A percentile compares a stretch with the other conserved stretches of the same genome.
Evolutionary conservation across 176 grass and related monocot species (phyloP).

Genomic region (Ensete glaucum): DNA sequence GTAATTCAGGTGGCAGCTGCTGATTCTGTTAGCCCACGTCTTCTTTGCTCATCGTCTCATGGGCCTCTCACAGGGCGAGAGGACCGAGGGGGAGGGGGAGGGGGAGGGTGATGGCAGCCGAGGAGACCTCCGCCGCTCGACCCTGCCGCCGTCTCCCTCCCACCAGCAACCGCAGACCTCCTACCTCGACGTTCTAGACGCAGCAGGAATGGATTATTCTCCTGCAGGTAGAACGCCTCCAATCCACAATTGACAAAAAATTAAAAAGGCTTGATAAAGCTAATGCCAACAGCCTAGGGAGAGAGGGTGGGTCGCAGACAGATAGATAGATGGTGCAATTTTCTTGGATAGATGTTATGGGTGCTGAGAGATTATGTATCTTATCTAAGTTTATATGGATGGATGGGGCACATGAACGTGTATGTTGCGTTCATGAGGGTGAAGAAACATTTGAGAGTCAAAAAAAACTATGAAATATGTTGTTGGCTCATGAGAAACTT

Average conservation of each 20-base stretch:
- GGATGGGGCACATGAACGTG: too few species aligned
- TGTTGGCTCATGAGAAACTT: too few species aligned
- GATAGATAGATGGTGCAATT: too few species aligned
- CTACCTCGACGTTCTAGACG: conserved; percentile 56
- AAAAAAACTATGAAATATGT: too few species aligned
- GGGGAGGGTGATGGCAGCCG: neutral
- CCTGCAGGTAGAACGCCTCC: conserved; percentile 66
- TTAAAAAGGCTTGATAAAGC: neutral
- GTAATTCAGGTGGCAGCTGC: neutral
- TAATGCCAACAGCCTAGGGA: neutral
- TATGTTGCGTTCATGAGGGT: too few species aligned
- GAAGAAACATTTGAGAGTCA: too few species aligned
- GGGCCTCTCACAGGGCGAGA: conserved; percentile 7
- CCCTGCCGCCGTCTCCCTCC: neutral
- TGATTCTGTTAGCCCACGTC: neutral
- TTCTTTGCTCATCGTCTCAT: conserved; percentile 1
- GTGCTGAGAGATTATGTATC: too few species aligned
- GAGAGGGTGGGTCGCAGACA: too few species aligned
- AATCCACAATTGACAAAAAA: conserved; percentile 61
- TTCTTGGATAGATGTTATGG: too few species aligned
- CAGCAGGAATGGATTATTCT: conserved; percentile 84
- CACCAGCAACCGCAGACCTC: neutral
- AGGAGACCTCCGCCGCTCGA: neutral
- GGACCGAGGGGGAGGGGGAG: neutral
- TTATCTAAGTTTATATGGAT: too few species aligned